Evolutionary conservation across 345 rosid genomes (phyloP).

Genomic region (Camelina laxa): DNA sequence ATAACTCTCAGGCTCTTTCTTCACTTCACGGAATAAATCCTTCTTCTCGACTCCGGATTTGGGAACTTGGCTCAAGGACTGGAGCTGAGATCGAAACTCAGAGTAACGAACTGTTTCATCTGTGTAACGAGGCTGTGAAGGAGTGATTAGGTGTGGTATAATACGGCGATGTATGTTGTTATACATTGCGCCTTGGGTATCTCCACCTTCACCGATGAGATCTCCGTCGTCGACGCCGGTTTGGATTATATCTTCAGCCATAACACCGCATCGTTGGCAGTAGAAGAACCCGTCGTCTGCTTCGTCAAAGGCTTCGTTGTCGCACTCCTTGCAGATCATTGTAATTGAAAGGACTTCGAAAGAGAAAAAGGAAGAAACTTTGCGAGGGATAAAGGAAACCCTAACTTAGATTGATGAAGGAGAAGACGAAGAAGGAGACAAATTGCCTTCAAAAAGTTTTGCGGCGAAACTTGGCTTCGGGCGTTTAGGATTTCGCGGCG

Average conservation of each 20-base stretch:
- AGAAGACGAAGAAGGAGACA: neutral
- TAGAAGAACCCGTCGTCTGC: slow-evolving; percentile 61
- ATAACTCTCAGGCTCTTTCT: slow-evolving; percentile 37
- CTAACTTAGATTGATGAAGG: neutral
- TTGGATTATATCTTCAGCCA: slow-evolving; percentile 53
- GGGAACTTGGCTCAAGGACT: neutral
- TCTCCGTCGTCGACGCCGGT: slow-evolving; percentile 71
- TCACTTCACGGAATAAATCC: neutral
- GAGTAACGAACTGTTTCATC: slow-evolving; percentile 40
- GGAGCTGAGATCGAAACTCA: slow-evolving; percentile 52
- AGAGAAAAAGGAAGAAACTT: slow-evolving; percentile 3
- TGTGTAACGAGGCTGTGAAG: slow-evolving; percentile 35
- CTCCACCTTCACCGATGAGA: slow-evolving; percentile 53
- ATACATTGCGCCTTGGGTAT: slow-evolving; percentile 55
- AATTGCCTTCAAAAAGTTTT: neutral
- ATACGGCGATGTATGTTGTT: slow-evolving; percentile 39
- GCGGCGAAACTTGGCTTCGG: neutral
- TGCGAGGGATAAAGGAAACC: neutral
- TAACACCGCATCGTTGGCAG: slow-evolving; percentile 56
- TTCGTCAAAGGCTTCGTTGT: slow-evolving; percentile 49
- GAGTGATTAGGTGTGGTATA: slow-evolving; percentile 20
- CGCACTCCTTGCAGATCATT: slow-evolving; percentile 60
- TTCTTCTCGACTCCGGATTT: neutral
- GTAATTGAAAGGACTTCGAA: neutral
- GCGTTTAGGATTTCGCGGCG: neutral